Percentiles rank a stretch among this genome's conserved stretches.
Conservation (phyloP, 2,329 filamentous ascomycete genomes). For the Westerdykella ornata region DNA sequence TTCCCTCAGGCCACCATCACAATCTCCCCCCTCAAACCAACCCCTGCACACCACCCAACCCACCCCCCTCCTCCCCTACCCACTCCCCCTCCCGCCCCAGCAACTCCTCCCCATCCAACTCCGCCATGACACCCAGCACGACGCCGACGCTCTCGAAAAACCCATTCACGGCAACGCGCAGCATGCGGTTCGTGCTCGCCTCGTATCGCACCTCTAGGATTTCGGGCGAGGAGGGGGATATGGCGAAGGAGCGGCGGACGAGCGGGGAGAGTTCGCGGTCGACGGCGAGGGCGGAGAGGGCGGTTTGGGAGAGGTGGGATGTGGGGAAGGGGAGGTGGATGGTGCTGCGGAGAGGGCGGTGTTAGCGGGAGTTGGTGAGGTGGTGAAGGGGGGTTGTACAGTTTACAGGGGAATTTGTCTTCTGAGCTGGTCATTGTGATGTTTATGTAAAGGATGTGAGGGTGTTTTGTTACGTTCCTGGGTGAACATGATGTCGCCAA, state of each 20-base stretch:
- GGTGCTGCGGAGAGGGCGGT: conserved; percentile 45
- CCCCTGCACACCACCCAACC: conserved; percentile 58
- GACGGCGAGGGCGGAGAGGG: conserved; percentile 69
- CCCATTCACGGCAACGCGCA: conserved; percentile 90
- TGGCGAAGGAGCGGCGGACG: conserved; percentile 64
- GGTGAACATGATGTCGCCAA: not conserved
- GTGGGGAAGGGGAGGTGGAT: conserved; percentile 78
- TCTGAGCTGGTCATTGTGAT: not conserved
- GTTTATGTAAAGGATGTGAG: not conserved
- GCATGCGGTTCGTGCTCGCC: conserved; percentile 91
- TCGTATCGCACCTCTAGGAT: conserved; percentile 69
- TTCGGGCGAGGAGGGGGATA: conserved; percentile 35
- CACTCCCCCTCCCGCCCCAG: conserved; percentile 47
- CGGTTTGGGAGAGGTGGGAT: conserved; percentile 66
- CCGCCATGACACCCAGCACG: conserved; percentile 82
- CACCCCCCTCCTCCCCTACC: conserved; percentile 35
- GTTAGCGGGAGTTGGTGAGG: conserved; percentile 1
- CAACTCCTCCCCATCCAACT: conserved; percentile 81
- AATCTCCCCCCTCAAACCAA: conserved; percentile 44
- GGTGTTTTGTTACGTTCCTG: not conserved
- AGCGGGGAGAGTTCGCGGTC: conserved; percentile 84
- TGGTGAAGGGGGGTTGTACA: conserved; percentile 22
- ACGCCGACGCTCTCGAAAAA: conserved; percentile 88
- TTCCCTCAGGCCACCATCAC: no score
- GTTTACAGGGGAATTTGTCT: conserved; percentile 35